Conservation (phyloP, 2,329 filamentous ascomycete genomes). For the Penicillium sp. region DNA sequence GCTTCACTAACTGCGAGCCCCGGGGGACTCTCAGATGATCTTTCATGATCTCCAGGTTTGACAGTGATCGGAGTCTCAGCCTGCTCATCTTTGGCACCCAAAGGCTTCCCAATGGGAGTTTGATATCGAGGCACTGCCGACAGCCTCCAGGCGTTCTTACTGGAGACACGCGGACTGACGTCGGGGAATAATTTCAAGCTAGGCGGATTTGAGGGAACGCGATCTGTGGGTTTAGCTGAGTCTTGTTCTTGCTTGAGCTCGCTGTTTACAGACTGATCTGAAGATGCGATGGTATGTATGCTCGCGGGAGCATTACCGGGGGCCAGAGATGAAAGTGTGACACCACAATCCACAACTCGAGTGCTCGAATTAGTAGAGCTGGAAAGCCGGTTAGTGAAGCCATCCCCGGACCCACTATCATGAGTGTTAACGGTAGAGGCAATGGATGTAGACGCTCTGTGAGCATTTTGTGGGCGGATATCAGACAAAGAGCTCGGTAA, state of each 20-base stretch:
- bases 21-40: neutral
- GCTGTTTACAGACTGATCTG: neutral
- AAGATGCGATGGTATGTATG: neutral
- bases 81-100: neutral
- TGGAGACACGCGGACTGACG: conserved; percentile 31
- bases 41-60: neutral
- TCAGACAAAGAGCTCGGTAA: conserved; percentile 5
- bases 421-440: conserved; percentile 9
- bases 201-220: conserved; percentile 10
- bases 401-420: conserved; percentile 8
- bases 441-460: conserved; percentile 2
- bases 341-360: neutral
- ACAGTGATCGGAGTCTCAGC: neutral
- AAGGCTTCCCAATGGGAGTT: conserved; percentile 4
- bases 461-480: neutral
- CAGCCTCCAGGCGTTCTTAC: conserved; percentile 26
- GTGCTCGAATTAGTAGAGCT: conserved; percentile 7
- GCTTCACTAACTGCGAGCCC: neutral
- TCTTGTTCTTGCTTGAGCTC: conserved; percentile 4
- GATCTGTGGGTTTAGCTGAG: conserved; percentile 2
- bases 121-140: conserved; percentile 20
- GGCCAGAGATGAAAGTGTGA: neutral
- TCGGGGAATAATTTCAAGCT: conserved; percentile 36
- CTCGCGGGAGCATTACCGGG: neutral
- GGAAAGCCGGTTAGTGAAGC: conserved; percentile 7